A percentile compares a stretch with the other conserved stretches of the same genome.
Evolutionary conservation across 1,284 basidiomycete species (phyloP).

Genomic region (Phlebopus sp.): DNA sequence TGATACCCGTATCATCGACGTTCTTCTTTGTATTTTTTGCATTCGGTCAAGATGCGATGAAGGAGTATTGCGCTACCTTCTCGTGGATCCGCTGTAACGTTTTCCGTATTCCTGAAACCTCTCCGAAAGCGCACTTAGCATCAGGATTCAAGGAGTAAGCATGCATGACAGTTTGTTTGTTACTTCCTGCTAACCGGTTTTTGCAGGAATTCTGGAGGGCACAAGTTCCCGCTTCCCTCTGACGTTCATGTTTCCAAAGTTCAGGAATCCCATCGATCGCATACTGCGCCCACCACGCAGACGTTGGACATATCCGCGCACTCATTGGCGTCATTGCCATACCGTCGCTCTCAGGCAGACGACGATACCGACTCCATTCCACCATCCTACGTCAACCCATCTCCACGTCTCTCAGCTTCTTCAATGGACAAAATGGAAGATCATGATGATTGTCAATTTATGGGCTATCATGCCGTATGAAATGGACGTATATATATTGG

Average conservation of each 20-base stretch:
- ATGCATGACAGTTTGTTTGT: too few species aligned
- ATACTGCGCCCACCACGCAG: neutral
- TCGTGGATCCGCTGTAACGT: neutral
- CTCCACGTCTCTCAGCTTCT: neutral
- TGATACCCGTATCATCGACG: neutral
- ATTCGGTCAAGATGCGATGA: constrained; percentile 6
- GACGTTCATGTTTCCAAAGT: neutral
- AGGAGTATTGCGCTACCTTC: constrained; percentile 2
- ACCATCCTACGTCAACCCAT: neutral
- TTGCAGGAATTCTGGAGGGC: neutral
- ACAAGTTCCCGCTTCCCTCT: neutral
- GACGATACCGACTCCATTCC: neutral
- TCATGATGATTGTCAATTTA: neutral
- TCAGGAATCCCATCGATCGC: neutral
- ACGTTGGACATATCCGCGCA: neutral
- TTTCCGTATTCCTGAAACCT: neutral
- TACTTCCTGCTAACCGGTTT: neutral
- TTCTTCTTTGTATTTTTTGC: constrained; percentile 6
- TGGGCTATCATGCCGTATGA: neutral
- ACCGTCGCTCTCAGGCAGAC: neutral
- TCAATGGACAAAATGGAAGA: neutral
- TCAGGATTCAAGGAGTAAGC: neutral
- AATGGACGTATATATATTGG: neutral
- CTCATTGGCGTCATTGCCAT: neutral
- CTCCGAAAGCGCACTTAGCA: neutral